phyloP scores from a whole-genome alignment of 345 rosid genomes.

The Eucalyptus paniculata region DNA sequence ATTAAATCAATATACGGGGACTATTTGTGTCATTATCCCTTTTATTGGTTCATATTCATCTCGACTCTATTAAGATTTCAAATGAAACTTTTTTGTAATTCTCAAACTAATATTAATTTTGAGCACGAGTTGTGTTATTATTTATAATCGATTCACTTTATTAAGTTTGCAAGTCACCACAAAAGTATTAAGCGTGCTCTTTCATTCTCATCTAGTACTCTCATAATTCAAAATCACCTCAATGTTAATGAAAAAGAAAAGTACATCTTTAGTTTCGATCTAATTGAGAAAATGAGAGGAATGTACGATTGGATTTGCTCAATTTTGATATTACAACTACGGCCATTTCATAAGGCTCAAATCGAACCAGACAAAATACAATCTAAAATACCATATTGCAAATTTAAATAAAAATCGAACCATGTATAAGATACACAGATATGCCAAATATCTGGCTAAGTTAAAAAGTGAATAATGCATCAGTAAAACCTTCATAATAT shows the following conservation, averaged over 20 bases:
- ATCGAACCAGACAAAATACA: no score
- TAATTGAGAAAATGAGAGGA: not conserved
- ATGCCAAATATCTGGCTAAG: no score
- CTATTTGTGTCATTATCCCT: not conserved
- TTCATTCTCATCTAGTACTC: not conserved
- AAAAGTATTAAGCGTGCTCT: not conserved
- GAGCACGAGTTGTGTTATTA: no score
- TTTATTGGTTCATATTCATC: no score
- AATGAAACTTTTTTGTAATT: no score
- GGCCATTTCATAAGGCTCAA: not conserved
- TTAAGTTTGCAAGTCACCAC: not conserved
- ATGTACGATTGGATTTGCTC: not conserved
- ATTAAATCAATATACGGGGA: rapidly evolving
- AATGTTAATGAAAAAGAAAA: no score
- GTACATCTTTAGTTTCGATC: not conserved
- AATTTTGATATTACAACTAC: not conserved
- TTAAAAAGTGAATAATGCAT: no score
- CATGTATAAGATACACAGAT: not conserved
- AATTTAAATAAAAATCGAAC: not conserved
- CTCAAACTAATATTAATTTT: no score
- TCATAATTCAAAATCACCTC: not conserved
- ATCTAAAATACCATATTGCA: rapidly evolving
- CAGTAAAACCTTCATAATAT: no score
- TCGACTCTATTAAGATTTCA: no score
- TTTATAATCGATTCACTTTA: not conserved